A percentile compares a stretch with the other conserved stretches of the same genome.
These are phyloP conservation scores for Trichodelitschia bisporula DNA, from an alignment of 495 filamentous ascomycete genomes.

Conservation along the genomic window DNA sequence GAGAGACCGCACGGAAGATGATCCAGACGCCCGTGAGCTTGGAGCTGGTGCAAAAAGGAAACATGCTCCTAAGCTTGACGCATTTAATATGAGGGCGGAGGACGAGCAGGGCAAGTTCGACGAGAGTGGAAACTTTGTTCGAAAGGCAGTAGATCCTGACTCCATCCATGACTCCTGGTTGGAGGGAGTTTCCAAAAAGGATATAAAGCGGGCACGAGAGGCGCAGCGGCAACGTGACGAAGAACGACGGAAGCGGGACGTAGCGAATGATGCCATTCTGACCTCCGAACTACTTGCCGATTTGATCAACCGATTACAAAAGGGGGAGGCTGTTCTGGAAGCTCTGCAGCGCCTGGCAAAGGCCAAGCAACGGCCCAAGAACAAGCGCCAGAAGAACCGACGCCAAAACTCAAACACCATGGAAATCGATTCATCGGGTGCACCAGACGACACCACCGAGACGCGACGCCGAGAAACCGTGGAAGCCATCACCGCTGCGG, in stretches of 20 bases:
- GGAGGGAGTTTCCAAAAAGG: slow-evolving; percentile 75
- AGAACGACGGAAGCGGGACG: slow-evolving; percentile 40
- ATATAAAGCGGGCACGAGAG: slow-evolving; percentile 67
- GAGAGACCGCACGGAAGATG: slow-evolving; percentile 34
- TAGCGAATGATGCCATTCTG: slow-evolving; percentile 45
- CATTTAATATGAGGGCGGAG: slow-evolving; percentile 81
- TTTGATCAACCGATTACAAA: slow-evolving; percentile 49
- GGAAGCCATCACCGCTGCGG: slow-evolving; percentile 62
- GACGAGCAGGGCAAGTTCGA: slow-evolving; percentile 88
- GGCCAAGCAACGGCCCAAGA: slow-evolving; percentile 34
- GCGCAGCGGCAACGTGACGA: slow-evolving; percentile 71
- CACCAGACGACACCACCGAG: slow-evolving; percentile 41
- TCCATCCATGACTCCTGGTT: slow-evolving; percentile 83
- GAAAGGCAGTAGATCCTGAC: slow-evolving; percentile 75
- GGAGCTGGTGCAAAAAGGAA: slow-evolving; percentile 77
- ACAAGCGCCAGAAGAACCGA: slow-evolving; percentile 26
- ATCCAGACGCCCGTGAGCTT: slow-evolving; percentile 64
- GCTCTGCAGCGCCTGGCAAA: slow-evolving; percentile 63
- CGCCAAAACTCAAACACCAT: slow-evolving; percentile 43
- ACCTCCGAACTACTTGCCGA: slow-evolving; percentile 47
- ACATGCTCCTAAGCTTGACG: slow-evolving; percentile 86
- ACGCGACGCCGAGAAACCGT: slow-evolving; percentile 41
- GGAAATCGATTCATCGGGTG: slow-evolving; percentile 31
- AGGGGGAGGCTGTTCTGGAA: slow-evolving; percentile 72
- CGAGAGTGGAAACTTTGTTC: slow-evolving; percentile 66